phyloP scores from a whole-genome alignment of 1,284 basidiomycete genomes.

The Coniophora puteana region DNA sequence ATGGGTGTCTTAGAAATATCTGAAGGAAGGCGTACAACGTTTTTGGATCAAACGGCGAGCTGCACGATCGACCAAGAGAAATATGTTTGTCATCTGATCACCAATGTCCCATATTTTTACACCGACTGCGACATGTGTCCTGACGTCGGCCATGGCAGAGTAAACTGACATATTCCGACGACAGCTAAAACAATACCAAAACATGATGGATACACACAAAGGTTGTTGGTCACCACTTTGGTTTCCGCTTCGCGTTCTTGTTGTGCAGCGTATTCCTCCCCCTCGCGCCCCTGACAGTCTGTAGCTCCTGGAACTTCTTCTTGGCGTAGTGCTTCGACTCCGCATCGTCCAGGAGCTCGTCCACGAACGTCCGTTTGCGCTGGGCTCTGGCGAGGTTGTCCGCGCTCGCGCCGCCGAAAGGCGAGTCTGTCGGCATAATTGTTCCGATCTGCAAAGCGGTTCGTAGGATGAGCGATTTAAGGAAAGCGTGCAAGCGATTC shows the following conservation, averaged over 20 bases:
- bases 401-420: conserved; percentile 70
- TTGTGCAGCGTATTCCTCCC: conserved; percentile 73
- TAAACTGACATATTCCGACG: too few species aligned
- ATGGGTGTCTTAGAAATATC: too few species aligned
- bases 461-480: conserved; percentile 8
- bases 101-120: too few species aligned
- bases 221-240: too few species aligned
- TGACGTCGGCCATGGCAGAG: too few species aligned
- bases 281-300: conserved; percentile 65
- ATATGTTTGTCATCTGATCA: too few species aligned
- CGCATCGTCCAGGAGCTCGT: conserved; percentile 86
- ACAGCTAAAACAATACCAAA: too few species aligned
- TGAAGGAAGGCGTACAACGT: too few species aligned
- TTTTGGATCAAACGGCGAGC: too few species aligned
- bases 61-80: too few species aligned
- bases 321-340: conserved; percentile 88
- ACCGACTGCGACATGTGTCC: too few species aligned
- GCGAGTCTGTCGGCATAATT: conserved; percentile 72
- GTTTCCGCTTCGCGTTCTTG: conserved; percentile 58
- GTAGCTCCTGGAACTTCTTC: conserved; percentile 88
- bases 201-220: too few species aligned
- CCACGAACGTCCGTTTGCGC: conserved; percentile 81
- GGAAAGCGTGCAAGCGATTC: conserved; percentile 7
- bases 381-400: conserved; percentile 68
- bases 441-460: conserved; percentile 71